Evolutionary conservation across 805 yeast species (phyloP).

Genomic region (Candida morakotiae): DNA sequence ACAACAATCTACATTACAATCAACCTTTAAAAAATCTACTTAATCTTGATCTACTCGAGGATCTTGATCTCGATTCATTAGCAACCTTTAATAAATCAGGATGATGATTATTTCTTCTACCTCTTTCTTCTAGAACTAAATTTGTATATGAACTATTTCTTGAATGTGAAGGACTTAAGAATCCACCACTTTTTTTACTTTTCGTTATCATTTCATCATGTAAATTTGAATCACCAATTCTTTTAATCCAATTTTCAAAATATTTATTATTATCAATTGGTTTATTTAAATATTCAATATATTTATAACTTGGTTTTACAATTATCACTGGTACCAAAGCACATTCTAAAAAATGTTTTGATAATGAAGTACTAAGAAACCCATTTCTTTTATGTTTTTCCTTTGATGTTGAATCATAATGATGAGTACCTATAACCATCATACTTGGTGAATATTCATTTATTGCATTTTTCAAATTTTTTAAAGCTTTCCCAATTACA

Average conservation of each 20-base stretch:
- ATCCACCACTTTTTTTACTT: slow-evolving; percentile 11
- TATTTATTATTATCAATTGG: slow-evolving; percentile 33
- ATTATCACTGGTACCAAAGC: slow-evolving; percentile 43
- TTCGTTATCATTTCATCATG: slow-evolving; percentile 13
- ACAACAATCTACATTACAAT: no score
- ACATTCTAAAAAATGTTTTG: slow-evolving; percentile 38
- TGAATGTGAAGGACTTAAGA: slow-evolving; percentile 16
- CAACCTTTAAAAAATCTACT: slow-evolving; percentile 8
- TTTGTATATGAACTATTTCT: slow-evolving; percentile 16
- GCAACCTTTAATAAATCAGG: slow-evolving; percentile 9
- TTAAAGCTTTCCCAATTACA: slow-evolving; percentile 39
- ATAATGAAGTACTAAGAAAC: slow-evolving; percentile 30
- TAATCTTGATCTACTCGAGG: slow-evolving; percentile 13
- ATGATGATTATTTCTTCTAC: slow-evolving; percentile 10
- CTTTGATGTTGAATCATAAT: slow-evolving; percentile 24
- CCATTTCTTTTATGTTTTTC: slow-evolving; percentile 16
- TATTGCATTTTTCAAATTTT: slow-evolving; percentile 34
- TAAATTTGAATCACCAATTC: slow-evolving; percentile 12
- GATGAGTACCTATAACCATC: slow-evolving; percentile 39
- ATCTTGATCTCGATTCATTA: slow-evolving; percentile 16
- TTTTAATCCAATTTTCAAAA: slow-evolving; percentile 31
- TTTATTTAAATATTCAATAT: slow-evolving; percentile 22
- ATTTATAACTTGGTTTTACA: slow-evolving; percentile 36
- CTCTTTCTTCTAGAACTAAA: slow-evolving; percentile 15
- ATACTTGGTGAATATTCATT: slow-evolving; percentile 41